phyloP scores from a whole-genome alignment of 129 eudicot genomes.

The Rutidosis leptorrhynchoides region DNA sequence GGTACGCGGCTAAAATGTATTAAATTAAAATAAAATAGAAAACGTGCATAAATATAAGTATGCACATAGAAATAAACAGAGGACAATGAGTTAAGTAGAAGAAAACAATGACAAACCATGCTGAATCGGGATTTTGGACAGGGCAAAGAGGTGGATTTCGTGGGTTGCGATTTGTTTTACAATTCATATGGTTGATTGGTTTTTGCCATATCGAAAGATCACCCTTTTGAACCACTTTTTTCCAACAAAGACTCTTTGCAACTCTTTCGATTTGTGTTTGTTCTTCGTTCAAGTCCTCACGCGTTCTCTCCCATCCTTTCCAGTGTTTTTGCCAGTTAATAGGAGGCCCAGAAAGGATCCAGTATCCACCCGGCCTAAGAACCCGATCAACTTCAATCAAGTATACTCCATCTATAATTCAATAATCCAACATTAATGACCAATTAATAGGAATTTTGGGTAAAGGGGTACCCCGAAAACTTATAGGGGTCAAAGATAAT shows the following conservation, averaged over 20 bases:
- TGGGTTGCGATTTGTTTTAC: slow-evolving; percentile 47
- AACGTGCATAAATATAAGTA: not conserved
- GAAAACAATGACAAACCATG: slow-evolving; percentile 55
- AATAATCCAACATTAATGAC: not conserved
- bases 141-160: slow-evolving; percentile 64
- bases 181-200: slow-evolving; percentile 63
- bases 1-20: not conserved
- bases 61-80: not conserved
- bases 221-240: slow-evolving; percentile 59
- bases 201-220: slow-evolving; percentile 94
- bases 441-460: not conserved
- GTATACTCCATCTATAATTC: slow-evolving; percentile 61
- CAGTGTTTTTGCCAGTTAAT: slow-evolving; percentile 65
- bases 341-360: slow-evolving; percentile 97
- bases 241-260: slow-evolving; percentile 91
- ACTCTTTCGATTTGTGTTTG: slow-evolving; percentile 72
- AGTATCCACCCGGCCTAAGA: slow-evolving; percentile 90
- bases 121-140: slow-evolving; percentile 56
- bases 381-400: slow-evolving; percentile 87
- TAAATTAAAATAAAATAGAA: not conserved
- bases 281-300: slow-evolving; percentile 70
- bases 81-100: not conserved
- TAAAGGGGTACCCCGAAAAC: too few relatives aligned
- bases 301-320: slow-evolving; percentile 87
- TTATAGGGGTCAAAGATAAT: too few relatives aligned